Evolutionary conservation across 306 rosid genomes (phyloP).

Genomic region (Acacia confusa): DNA sequence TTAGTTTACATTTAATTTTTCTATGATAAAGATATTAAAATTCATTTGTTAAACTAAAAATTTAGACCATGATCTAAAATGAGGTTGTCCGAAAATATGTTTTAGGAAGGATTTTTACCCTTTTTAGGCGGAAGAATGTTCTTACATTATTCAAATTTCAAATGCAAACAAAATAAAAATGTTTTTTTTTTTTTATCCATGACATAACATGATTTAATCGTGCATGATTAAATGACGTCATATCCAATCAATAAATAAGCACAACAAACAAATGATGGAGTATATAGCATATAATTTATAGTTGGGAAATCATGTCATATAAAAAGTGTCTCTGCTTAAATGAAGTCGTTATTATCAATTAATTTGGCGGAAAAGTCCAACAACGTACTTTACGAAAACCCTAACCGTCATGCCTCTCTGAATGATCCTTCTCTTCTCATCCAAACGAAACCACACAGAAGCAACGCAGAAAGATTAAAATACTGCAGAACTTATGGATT

Average conservation of each 20-base stretch:
- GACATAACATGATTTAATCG: background rate
- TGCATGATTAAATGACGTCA: background rate
- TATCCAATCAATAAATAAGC: too few relatives aligned
- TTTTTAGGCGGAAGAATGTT: background rate
- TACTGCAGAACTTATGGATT: background rate
- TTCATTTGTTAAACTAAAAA: too few relatives aligned
- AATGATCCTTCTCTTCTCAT: background rate
- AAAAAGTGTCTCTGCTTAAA: too few relatives aligned
- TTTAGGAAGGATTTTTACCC: background rate
- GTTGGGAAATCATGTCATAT: too few relatives aligned
- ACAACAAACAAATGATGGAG: too few relatives aligned
- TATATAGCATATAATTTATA: too few relatives aligned
- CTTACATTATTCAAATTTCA: background rate
- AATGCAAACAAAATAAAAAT: background rate
- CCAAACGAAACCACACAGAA: background rate
- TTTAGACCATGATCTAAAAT: background rate
- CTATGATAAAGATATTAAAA: too few relatives aligned
- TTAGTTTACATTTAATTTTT: too few relatives aligned
- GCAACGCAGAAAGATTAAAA: background rate
- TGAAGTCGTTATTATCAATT: background rate
- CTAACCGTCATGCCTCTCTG: background rate
- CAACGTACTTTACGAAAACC: constrained; percentile 29
- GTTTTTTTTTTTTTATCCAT: background rate
- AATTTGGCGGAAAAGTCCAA: constrained; percentile 22
- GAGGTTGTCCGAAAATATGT: too few relatives aligned